Evolutionary conservation across 164 flowering plant genomes (phyloP), one percentile per base, ranked within the genome.

Genomic region (Aristolochia californica): DNA sequence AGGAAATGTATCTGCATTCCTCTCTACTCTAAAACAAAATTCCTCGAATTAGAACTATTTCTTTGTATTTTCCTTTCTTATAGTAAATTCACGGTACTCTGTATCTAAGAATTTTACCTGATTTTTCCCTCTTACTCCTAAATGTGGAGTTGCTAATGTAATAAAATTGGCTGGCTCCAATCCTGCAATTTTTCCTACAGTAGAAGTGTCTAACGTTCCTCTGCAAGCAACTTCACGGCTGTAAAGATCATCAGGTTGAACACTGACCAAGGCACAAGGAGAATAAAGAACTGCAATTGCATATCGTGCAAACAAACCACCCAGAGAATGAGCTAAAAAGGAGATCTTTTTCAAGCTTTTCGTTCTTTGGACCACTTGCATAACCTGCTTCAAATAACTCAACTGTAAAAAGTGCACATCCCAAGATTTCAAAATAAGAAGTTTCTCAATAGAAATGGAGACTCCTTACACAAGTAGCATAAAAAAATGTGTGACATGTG

Each of bases 131-230:
- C 87, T 81, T 59, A 86, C 95, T 22, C 98, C 98, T 55, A 91
- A 87, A 80, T 91, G 98, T 58, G 98, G 98, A 62, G 88, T 83
- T 64, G 96, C 98, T 82, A 88, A 72, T 51, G 96, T 83, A 58
- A 91, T 73, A 71, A 85, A 88, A 72, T 75, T 91, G 70, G 86
- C 68, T 45, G 98, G 90, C 74, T 88, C 87, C 76, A 91, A 64
- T 45, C 96, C 96, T 59, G 98, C 91, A 76, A 91, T 80, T 62
- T 57, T 70, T 57, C 87, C 84, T 61, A 65, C 66, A 38, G 55
- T 68, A 28, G 70, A 53, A 66, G 73, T 49, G 34, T 10, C 52
- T 21, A 66, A 49, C 20, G 43, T 62, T 60, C 67, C 72, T 25
- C 57, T 30, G 23, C 47, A 75, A 69, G 30, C 67, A 58, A 28